These are phyloP conservation scores for Larix sibirica DNA, from an alignment of 83 land plant genomes.

Conservation along the genomic window DNA sequence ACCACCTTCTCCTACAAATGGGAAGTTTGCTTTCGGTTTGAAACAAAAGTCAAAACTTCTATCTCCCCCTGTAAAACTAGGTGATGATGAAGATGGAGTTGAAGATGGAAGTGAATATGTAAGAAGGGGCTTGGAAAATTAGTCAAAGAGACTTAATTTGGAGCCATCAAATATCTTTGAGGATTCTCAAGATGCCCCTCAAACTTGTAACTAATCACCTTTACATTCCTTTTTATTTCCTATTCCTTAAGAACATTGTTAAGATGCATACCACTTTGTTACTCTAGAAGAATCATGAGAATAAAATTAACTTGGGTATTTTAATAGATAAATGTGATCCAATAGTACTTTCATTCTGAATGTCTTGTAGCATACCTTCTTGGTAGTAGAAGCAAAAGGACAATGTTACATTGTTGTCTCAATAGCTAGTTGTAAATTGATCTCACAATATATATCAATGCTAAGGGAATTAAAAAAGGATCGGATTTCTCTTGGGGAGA, in stretches of 20 bases:
- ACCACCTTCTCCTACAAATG: constrained; percentile 38
- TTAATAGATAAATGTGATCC: too few relatives aligned
- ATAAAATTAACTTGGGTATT: too few relatives aligned
- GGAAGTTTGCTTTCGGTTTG: constrained; percentile 94
- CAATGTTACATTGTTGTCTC: too few relatives aligned
- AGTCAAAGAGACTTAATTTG: constrained; percentile 59
- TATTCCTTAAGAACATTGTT: not conserved
- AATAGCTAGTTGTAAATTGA: too few relatives aligned
- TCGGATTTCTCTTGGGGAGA: too few relatives aligned
- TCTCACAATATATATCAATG: too few relatives aligned
- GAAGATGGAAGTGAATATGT: constrained; percentile 32
- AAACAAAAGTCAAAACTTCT: constrained; percentile 83
- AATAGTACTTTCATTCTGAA: too few relatives aligned
- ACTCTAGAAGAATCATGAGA: not conserved
- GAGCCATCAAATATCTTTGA: constrained; percentile 31
- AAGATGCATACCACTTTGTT: not conserved
- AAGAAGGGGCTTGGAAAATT: constrained; percentile 20
- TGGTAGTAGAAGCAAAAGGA: too few relatives aligned
- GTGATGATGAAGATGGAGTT: constrained; percentile 69
- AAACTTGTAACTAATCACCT: not conserved
- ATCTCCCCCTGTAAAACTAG: constrained; percentile 75
- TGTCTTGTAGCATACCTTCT: too few relatives aligned
- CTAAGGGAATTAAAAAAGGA: too few relatives aligned
- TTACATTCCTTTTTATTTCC: not conserved
- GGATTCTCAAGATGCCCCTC: not conserved